Conservation (phyloP, 768 basidiomycete species). For the Gloeostereum incarnatum region DNA sequence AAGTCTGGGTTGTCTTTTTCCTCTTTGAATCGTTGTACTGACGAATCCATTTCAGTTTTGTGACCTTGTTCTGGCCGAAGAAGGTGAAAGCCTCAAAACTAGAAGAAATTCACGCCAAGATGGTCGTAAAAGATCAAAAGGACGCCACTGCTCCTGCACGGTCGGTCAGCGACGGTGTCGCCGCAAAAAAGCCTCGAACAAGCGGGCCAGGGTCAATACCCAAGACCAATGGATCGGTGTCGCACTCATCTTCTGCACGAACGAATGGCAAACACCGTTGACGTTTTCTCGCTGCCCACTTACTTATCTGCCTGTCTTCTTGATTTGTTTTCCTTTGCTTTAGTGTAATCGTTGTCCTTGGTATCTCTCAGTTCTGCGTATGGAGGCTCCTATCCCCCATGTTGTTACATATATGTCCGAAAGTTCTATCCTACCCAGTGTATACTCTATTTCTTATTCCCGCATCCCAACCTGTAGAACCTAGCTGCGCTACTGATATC, state of each 20-base stretch:
- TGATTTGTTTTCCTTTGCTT: constrained; percentile 1
- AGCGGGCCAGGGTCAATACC: constrained; percentile 25
- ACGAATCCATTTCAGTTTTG: constrained; percentile 49
- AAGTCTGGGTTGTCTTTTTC: constrained; percentile 26
- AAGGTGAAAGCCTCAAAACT: constrained; percentile 91
- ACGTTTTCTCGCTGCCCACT: constrained; percentile 7
- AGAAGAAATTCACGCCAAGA: constrained; percentile 93
- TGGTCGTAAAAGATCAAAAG: constrained; percentile 80
- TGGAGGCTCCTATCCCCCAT: too few species aligned
- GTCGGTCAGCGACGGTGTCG: constrained; percentile 37
- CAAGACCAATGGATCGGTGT: constrained; percentile 45
- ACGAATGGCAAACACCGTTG: constrained; percentile 42
- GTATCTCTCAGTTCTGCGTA: too few species aligned
- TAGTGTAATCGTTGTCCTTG: not conserved
- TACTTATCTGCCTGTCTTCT: constrained; percentile 6
- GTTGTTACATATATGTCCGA: too few species aligned
- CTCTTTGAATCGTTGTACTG: constrained; percentile 1
- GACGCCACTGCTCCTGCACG: constrained; percentile 44
- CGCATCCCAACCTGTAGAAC: too few species aligned
- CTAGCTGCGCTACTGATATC: too few species aligned
- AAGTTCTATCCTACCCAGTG: too few species aligned
- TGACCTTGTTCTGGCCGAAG: constrained; percentile 96
- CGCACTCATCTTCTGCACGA: constrained; percentile 34
- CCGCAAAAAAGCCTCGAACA: constrained; percentile 52
- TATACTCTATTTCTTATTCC: too few species aligned